These are phyloP conservation scores for Citrus trifoliata DNA, from an alignment of 345 rosid genomes.

Conservation along the genomic window DNA sequence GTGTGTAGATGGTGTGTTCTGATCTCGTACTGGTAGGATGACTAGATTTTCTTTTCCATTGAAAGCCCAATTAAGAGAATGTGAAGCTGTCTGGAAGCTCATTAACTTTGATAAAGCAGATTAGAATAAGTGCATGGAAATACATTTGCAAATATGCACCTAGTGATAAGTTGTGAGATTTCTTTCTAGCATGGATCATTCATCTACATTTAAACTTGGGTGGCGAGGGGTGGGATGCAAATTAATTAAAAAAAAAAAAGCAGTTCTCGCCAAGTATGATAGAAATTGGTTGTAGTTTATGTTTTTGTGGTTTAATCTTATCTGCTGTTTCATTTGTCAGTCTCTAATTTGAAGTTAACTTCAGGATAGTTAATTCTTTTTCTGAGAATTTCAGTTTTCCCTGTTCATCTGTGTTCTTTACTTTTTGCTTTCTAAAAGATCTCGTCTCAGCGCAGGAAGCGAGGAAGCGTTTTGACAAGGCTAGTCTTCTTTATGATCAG, in stretches of 20 bases:
- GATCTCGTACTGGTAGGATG: neutral
- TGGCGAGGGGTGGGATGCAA: too few species aligned
- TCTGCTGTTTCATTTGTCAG: neutral
- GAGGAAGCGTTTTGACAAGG: slow-evolving; percentile 93
- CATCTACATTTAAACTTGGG: neutral
- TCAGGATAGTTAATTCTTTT: neutral
- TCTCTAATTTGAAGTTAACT: neutral
- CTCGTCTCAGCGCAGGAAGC: slow-evolving; percentile 73
- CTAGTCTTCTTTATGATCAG: slow-evolving; percentile 93
- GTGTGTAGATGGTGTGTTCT: neutral
- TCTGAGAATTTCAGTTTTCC: neutral
- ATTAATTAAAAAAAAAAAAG: too few species aligned
- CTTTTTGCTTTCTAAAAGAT: slow-evolving; percentile 21
- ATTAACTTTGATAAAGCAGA: neutral
- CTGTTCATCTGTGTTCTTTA: neutral
- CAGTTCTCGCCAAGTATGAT: neutral
- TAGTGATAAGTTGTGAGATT: neutral
- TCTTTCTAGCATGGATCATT: neutral
- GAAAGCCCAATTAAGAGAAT: neutral
- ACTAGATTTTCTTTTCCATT: neutral
- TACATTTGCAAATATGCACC: neutral
- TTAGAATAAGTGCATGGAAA: neutral
- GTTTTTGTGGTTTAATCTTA: neutral
- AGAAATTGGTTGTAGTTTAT: neutral
- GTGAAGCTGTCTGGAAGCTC: neutral